Evolutionary conservation across 2,329 filamentous ascomycete genomes (phyloP), one percentile per base, ranked within the genome.

Genomic region (Penicillium sp.): DNA sequence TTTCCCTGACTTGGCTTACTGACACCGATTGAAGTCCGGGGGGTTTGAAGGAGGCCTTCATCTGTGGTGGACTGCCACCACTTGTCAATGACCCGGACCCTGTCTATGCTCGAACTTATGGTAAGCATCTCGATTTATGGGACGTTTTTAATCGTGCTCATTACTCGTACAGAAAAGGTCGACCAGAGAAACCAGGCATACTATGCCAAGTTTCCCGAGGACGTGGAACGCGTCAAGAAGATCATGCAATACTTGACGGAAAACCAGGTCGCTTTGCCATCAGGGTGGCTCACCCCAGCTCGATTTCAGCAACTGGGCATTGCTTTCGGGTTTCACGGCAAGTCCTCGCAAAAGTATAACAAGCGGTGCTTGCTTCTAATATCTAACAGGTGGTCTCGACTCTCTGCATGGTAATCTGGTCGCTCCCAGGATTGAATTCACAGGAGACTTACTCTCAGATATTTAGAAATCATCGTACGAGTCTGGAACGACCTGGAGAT

Each of bases 151-250:
- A 13, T 15, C 5, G n/a, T 23, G 16, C 13, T 20, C 63, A 39
- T 62, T 21, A 23, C 10, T 3, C 2, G 34, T 36, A 40, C 26
- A 71, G 73, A 73, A 45, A 85, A 84, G 57, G 79, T 89, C 9
- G 70, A 73, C 13, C 71, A 84, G 59, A 78, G 90, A 36, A 96
- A 95, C 64, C 62, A 77, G 45, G 80, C 77, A 7, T 97, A 93
- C 65, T 94, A 94, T 60, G 62, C 66, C 33, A 96, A 96, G 60
- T 97, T 83, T 52, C 87, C 90, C 0, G 84, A 89, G 50, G 91
- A 97, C 58, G 67, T 84, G 7, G 73, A 77, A 7, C 72, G 75
- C 2, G 81, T 96, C 13, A 81, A 81, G 50, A 70, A 73, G 15
- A 77, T 96, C 28, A 74, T 84, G 30, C 65, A 71, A 16, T 78